Percentiles rank a stretch among this genome's conserved stretches.
Evolutionary conservation across 2,329 filamentous ascomycete genomes (phyloP).

Genomic region (Drechslera avenae): DNA sequence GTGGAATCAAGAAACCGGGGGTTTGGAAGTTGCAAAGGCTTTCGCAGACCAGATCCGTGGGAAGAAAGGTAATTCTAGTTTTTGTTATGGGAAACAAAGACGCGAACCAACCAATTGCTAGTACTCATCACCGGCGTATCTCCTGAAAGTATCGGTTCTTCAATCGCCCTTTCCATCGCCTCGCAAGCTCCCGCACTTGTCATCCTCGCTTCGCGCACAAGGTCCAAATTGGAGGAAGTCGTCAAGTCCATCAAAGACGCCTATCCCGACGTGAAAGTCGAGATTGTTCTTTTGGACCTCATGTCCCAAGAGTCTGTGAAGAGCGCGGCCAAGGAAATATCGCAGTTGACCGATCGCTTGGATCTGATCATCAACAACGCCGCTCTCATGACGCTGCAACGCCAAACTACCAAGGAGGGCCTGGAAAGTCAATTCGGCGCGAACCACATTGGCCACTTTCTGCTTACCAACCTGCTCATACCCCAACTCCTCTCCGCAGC

Average conservation of each 20-base stretch:
- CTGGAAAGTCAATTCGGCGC: slow-evolving; percentile 56
- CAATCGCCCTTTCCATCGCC: slow-evolving; percentile 34
- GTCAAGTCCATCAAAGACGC: slow-evolving; percentile 42
- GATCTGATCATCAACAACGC: slow-evolving; percentile 56
- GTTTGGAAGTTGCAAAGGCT: slow-evolving; percentile 39
- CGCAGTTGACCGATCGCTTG: slow-evolving; percentile 37
- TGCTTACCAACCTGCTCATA: slow-evolving; percentile 53
- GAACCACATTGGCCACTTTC: slow-evolving; percentile 56
- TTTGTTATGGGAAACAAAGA: accelerated
- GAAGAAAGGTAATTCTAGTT: slow-evolving; percentile 27
- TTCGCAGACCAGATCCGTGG: slow-evolving; percentile 35
- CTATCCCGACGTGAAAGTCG: slow-evolving; percentile 32
- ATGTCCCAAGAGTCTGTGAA: slow-evolving; percentile 46
- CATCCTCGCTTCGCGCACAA: slow-evolving; percentile 51
- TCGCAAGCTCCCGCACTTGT: slow-evolving; percentile 36
- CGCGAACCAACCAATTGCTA: slow-evolving; percentile 11
- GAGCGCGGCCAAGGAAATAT: slow-evolving; percentile 41
- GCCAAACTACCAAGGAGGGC: slow-evolving; percentile 48
- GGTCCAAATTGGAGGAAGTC: slow-evolving; percentile 50
- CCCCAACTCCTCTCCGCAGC: slow-evolving; percentile 43
- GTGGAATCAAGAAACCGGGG: slow-evolving; percentile 39
- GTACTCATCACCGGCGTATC: slow-evolving; percentile 49
- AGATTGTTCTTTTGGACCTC: slow-evolving; percentile 45
- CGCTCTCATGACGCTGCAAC: slow-evolving; percentile 43
- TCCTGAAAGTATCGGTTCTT: slow-evolving; percentile 39